Base-by-base conservation (phyloP, 1,284 basidiomycete species). In the Heliocybe sulcata region DNA sequence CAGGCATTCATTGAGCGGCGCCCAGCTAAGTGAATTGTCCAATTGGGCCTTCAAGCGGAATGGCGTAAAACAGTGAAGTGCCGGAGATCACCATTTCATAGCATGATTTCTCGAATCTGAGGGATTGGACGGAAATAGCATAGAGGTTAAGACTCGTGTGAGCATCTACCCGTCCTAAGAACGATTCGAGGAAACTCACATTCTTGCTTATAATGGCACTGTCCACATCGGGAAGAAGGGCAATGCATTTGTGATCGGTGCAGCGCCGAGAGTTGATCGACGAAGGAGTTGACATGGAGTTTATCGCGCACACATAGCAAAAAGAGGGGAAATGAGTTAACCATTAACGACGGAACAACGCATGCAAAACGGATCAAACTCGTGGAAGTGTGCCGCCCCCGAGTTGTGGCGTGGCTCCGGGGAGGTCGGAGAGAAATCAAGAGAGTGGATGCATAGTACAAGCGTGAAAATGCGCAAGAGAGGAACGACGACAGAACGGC, bases 161-260 rank as follows among this genome's bases (percentile, higher is more conserved):
- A 27, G 51, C 45, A 38, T 35, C 31, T 27, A 23, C 54, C 31
- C 45, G 2, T 14, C 29, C 48, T 29, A 54, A 56, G 31, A 25
- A 48, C 50, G 26, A 60, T 57, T 52, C 54, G 56, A 42, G 51
- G 51, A 50, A 19, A 83, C 83, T 74, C 71, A 86, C 85, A 61
- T 85, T 85, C 65, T 76, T 82, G 73, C 80, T 85, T 64, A 86
- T 79, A 62, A 85, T 81, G 56, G 82, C 74, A 67, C 83, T 82
- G 65, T 45, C 51, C 31, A 58, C 48, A 31, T 58, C 27, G 38
- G 35, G 59, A 56, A 56, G 51, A 56, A 51, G 35, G 47, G 49
- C 52, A 35, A 51, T 55, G 26, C 27, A 19, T 55, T 22, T 45
- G 53, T 51, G 53, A 61, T 58, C 55, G 58, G 45, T 58, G 55